Evolutionary conservation across 192 early-diverging fungal species (phyloP).

Genomic region (Gigaspora rosea): DNA sequence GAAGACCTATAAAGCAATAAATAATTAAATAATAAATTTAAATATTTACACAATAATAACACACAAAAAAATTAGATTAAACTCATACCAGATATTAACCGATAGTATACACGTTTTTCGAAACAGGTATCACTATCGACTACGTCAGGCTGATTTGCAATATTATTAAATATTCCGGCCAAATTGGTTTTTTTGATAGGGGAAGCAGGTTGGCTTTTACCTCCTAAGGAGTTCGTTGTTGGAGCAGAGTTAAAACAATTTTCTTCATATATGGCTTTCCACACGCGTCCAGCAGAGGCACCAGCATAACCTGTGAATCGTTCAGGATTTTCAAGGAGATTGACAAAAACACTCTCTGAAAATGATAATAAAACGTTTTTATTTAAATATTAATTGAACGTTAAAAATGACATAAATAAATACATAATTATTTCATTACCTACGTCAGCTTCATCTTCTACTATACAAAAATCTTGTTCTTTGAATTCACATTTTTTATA

Average conservation of each 20-base stretch:
- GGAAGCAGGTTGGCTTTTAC: slow-evolving; percentile 24
- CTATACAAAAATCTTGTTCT: slow-evolving; percentile 84
- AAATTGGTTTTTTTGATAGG: no score
- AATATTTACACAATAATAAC: not conserved
- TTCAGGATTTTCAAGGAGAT: slow-evolving; percentile 92
- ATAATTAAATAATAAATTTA: no score
- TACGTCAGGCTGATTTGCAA: not conserved
- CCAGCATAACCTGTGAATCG: slow-evolving; percentile 97
- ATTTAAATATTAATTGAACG: not conserved
- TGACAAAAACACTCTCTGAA: slow-evolving; percentile 80
- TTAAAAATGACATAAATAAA: not conserved
- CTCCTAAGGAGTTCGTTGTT: slow-evolving; percentile 53
- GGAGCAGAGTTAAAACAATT: slow-evolving; percentile 88
- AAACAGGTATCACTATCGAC: slow-evolving; percentile 63
- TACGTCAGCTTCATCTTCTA: slow-evolving; percentile 75
- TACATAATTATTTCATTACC: slow-evolving; percentile 26
- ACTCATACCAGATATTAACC: slow-evolving; percentile 59
- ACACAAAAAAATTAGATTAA: not conserved
- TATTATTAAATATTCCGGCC: slow-evolving; percentile 14
- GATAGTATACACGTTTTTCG: slow-evolving; percentile 84
- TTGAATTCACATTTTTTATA: slow-evolving; percentile 61
- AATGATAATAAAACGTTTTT: slow-evolving; percentile 5
- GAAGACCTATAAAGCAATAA: slow-evolving; percentile 62
- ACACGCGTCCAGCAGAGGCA: slow-evolving; percentile 81
- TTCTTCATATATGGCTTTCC: slow-evolving; percentile 96